Percentiles rank a stretch among this genome's conserved stretches.
phyloP scores from a whole-genome alignment of 1,139 yeast genomes.

The Yamadazyma epiphylla region DNA sequence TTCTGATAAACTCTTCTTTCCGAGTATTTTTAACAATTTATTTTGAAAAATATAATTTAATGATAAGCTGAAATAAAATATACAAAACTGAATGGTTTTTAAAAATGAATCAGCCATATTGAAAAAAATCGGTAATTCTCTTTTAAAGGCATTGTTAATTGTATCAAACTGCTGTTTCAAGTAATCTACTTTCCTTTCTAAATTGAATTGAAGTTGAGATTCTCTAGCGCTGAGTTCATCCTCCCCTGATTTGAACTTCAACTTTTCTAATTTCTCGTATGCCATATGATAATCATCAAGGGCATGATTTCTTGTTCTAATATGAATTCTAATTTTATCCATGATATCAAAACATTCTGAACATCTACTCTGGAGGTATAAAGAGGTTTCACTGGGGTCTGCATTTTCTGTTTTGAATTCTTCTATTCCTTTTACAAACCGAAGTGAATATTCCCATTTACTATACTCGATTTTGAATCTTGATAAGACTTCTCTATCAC shows the following conservation, averaged over 20 bases:
- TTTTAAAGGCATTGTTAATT: constrained; percentile 29
- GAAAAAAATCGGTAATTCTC: constrained; percentile 38
- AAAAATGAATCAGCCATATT: constrained; percentile 17
- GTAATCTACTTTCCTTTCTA: constrained; percentile 30
- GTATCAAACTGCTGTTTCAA: constrained; percentile 23
- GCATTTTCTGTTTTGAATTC: constrained; percentile 3
- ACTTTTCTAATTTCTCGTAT: constrained; percentile 20
- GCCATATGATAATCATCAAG: constrained; percentile 35
- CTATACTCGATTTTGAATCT: constrained; percentile 10
- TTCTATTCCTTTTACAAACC: constrained; percentile 14
- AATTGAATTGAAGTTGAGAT: constrained; percentile 23
- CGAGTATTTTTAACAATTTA: background rate
- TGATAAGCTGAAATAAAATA: constrained; percentile 13
- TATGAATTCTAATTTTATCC: constrained; percentile 21
- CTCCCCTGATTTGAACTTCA: constrained; percentile 20
- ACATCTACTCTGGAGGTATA: constrained; percentile 1
- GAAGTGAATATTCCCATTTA: constrained; percentile 17
- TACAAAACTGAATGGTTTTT: constrained; percentile 4
- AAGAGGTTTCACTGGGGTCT: constrained; percentile 1
- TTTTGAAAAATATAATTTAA: constrained; percentile 19
- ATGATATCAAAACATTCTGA: constrained; percentile 16
- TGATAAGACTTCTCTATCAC: constrained; percentile 1
- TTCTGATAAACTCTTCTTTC: background rate
- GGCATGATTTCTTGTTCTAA: constrained; percentile 26
- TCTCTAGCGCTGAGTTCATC: constrained; percentile 26